Percentiles rank a stretch among this genome's conserved stretches.
Conservation (phyloP, 352 stramenopile genomes). For the Globisporangium nunn region DNA sequence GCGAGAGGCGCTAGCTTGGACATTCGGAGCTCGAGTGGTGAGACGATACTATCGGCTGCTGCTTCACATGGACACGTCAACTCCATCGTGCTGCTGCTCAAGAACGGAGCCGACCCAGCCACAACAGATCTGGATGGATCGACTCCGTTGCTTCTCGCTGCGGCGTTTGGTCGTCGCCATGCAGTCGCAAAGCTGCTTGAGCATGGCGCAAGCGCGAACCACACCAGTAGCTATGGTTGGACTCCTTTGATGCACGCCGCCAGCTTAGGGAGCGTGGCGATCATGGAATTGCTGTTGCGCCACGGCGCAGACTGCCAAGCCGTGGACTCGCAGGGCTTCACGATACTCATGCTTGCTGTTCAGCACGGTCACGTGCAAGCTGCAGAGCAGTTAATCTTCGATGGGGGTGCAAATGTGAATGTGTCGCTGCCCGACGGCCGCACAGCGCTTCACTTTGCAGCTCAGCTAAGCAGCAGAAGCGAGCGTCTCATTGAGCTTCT, state of each 20-base stretch:
- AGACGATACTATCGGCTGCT: background rate
- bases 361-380: background rate
- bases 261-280: background rate
- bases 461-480: background rate
- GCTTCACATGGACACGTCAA: conserved; percentile 2
- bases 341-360: conserved; percentile 4
- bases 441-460: conserved; percentile 5
- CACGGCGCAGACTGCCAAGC: background rate
- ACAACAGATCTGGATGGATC: background rate
- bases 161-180: background rate
- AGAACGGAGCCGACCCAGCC: background rate
- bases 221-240: background rate
- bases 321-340: background rate
- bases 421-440: background rate
- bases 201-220: background rate
- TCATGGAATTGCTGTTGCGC: background rate
- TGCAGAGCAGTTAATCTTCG: background rate
- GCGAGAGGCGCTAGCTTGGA: background rate
- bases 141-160: conserved; percentile 1
- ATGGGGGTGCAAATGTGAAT: background rate
- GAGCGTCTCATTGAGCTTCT: background rate
- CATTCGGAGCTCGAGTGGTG: background rate
- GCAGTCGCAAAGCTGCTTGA: conserved; percentile 2
- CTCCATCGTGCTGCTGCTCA: conserved; percentile 2
- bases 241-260: conserved; percentile 5